phyloP scores from a whole-genome alignment of 2,329 filamentous ascomycete genomes.

The Diaporthe velutina region DNA sequence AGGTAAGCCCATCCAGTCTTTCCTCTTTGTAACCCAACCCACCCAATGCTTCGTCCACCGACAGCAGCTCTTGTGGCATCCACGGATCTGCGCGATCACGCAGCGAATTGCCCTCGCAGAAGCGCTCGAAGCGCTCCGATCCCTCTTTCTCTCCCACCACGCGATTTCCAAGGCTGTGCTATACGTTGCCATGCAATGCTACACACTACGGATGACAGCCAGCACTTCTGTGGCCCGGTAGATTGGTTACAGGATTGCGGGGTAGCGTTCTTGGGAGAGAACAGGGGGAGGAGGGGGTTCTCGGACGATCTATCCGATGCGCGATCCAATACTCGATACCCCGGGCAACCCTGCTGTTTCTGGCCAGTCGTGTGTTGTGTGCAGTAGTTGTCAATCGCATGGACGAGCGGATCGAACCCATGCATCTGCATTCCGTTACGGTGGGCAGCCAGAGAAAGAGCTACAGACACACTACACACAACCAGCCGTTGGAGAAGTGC shows the following conservation, averaged over 20 bases:
- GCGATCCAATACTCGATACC: neutral
- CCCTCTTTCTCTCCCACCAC: neutral
- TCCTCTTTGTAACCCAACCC: constrained; percentile 15
- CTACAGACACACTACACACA: neutral
- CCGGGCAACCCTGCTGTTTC: neutral
- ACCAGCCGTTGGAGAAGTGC: constrained; percentile 12
- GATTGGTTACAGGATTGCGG: constrained; percentile 33
- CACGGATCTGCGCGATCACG: neutral
- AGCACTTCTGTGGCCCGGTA: constrained; percentile 20
- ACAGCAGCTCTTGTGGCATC: constrained; percentile 6
- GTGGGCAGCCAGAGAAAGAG: constrained; percentile 3
- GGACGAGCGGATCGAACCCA: constrained; percentile 18
- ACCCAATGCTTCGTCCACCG: constrained; percentile 18
- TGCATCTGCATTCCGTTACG: neutral
- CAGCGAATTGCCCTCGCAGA: neutral
- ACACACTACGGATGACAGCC: neutral
- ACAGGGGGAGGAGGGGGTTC: constrained; percentile 10
- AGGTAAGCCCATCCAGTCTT: constrained; percentile 66
- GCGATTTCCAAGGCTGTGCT: neutral
- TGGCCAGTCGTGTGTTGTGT: neutral
- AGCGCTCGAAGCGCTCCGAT: neutral
- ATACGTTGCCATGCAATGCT: neutral
- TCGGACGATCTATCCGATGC: constrained; percentile 2
- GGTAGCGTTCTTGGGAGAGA: constrained; percentile 22
- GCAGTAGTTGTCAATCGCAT: neutral